These are phyloP conservation scores for Candida coleopterorum DNA, from an alignment of 805 yeast genomes.

Conservation along the genomic window DNA sequence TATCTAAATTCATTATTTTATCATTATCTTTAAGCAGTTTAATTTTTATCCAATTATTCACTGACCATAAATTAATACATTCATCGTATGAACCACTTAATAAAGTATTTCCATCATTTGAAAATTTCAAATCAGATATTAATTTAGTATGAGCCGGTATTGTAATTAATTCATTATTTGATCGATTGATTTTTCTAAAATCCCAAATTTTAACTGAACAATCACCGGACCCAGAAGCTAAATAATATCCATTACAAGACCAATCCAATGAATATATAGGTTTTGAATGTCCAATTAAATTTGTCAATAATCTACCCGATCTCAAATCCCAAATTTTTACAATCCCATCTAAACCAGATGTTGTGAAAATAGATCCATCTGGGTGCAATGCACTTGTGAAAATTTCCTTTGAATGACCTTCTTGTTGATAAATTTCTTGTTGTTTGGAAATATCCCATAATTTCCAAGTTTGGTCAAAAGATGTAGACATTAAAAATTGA, in stretches of 20 bases:
- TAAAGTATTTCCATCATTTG: slow-evolving; percentile 44
- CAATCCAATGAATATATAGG: slow-evolving; percentile 71
- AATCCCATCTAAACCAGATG: slow-evolving; percentile 75
- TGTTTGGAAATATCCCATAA: slow-evolving; percentile 66
- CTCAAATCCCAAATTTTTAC: slow-evolving; percentile 84
- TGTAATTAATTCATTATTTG: slow-evolving; percentile 35
- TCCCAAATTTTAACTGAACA: slow-evolving; percentile 84
- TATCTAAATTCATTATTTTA: slow-evolving; percentile 68
- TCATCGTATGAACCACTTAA: slow-evolving; percentile 72
- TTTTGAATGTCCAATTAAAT: slow-evolving; percentile 62
- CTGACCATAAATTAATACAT: slow-evolving; percentile 51
- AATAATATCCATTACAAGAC: slow-evolving; percentile 67
- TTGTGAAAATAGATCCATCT: slow-evolving; percentile 72
- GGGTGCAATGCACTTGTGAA: slow-evolving; percentile 58
- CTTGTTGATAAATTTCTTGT: slow-evolving; percentile 55
- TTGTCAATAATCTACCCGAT: slow-evolving; percentile 59
- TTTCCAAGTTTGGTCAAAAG: slow-evolving; percentile 85
- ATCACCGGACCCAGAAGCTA: slow-evolving; percentile 85
- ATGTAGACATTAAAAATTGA: slow-evolving; percentile 63
- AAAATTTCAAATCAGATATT: slow-evolving; percentile 61
- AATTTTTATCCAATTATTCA: slow-evolving; percentile 64
- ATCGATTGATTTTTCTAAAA: slow-evolving; percentile 41
- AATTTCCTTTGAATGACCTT: slow-evolving; percentile 80
- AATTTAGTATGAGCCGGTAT: slow-evolving; percentile 75
- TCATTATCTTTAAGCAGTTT: slow-evolving; percentile 56